Evolutionary conservation across 306 rosid species (phyloP), one percentile per base, ranked within the genome.

Genomic region (Trichosanthes truncata): DNA sequence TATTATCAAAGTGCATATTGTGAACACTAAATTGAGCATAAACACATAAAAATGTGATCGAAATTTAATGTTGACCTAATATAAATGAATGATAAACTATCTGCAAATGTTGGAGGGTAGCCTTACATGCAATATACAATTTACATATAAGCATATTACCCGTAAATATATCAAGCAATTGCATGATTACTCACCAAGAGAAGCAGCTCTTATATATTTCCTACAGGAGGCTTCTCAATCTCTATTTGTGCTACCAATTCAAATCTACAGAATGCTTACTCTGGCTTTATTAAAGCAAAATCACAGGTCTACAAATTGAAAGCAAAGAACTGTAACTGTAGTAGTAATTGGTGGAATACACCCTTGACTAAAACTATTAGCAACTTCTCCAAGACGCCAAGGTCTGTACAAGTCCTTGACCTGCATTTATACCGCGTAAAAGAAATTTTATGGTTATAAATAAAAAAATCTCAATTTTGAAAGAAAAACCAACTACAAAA

Each of bases 121-220:
- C 20, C 63, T 26, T 31, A 48, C 41, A 25, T 77, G 69, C 40
- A 62, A 65, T 59, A 31, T 26, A 65, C 35, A 59, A 57, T 56
- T 6, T 15, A n/a, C 65, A 68, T 38, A 59, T 40, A n/a, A 46
- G 43, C 61, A 84, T 62, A 60, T 57, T 52, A 82, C 67, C 53
- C 66, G 43, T 62, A 78, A 82, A 15, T 14, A 43, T 66, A 52
- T 25, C 59, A 80, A 56, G 74, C 83, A 74, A 86, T 60, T 46
- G 38, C 60, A 76, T 78, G 80, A 77, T 79, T 51, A 89, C 98
- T 92, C 91, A 91, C 96, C 96, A 87, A 88, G 89, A 83, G 79
- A 85, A 84, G 81, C 72, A 80, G 89, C 91, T 87, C 86, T 85
- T 87, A 84, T 85, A 84, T 81, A 85, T 77, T 83, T 89, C 90